Base-by-base conservation (phyloP, 2,329 filamentous ascomycete genomes). In the Clarireedia monteithiana region DNA sequence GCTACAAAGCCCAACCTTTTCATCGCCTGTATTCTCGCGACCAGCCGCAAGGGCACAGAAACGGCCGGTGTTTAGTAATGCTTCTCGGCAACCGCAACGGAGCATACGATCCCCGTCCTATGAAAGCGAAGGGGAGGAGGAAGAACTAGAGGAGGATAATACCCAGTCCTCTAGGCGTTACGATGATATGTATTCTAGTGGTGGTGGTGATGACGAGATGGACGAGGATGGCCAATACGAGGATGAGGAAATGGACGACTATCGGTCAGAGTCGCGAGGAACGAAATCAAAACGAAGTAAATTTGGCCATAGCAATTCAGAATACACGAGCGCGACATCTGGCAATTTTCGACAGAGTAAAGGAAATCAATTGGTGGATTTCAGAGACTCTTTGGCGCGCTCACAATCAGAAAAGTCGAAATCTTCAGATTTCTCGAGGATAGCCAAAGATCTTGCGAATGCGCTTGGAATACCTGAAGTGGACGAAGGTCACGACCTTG, bases 401-500 rank as follows among this genome's bases (percentile, higher is more conserved):
- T 60, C 59, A 10, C 26, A 36, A 38, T 48, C 50, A 24, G 47
- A 55, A 46, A 52, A 46, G 15, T 30, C 48, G 14, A 59, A 63
- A 50, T 7, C 59, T 6, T 66, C 61, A 10, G 60, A 55, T 17
- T 87, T 90, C 65, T 79, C 83, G 4, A 75, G 80, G 6, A 82
- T 95, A 58, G 88, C 89, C 30, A 88, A 86, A 67, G 84, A 86
- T 59, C 71, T 91, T 9, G 83, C 85, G 75, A 68, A 74, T 69
- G 68, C 81, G 68, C 70, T 77, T 71, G 79, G 79, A 38, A 74
- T 80, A 36, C 82, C 87, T 1, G 66, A 72, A 17, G 74, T 95
- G 47, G 76, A 77, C 4, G 92, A 96, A 71, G 75, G 84, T 1
- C 82, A 86, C 58, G 77, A 84, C 47, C 70, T 95, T 20, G 82